These are phyloP conservation scores for Aspergillus oerlinghausenensis DNA, from an alignment of 2,329 filamentous ascomycete genomes.

Conservation along the genomic window DNA sequence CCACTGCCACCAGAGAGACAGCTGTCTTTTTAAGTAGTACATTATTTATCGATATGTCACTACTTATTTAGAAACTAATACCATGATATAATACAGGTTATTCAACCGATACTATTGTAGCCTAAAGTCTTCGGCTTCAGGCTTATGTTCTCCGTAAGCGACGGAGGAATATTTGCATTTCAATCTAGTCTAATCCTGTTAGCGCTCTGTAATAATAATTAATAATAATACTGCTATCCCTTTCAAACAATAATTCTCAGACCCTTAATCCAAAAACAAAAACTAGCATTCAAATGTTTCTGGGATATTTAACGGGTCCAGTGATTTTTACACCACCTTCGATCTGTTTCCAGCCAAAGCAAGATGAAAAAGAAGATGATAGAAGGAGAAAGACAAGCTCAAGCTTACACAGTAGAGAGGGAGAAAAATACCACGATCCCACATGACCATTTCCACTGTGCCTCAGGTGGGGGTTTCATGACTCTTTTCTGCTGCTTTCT, in stretches of 20 bases:
- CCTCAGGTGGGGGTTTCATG: neutral
- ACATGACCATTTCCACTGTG: neutral
- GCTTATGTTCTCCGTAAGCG: neutral
- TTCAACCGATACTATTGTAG: neutral
- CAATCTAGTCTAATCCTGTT: neutral
- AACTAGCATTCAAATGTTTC: no score
- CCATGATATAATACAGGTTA: neutral
- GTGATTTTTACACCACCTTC: no score
- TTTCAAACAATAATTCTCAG: no score
- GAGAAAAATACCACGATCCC: neutral
- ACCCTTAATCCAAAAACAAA: no score
- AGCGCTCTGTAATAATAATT: no score
- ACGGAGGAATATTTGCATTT: neutral
- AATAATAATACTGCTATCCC: no score
- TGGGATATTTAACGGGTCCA: no score
- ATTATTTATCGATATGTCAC: no score
- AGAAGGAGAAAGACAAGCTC: neutral
- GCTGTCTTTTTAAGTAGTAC: no score
- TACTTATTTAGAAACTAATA: no score
- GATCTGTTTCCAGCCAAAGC: no score
- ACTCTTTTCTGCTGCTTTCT: neutral
- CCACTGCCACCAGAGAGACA: neutral
- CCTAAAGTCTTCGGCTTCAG: neutral
- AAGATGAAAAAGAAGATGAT: neutral
- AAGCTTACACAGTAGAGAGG: neutral